A percentile compares a stretch with the other conserved stretches of the same genome.
Evolutionary conservation across 768 basidiomycete species (phyloP).

Genomic region (Trametes maxima): DNA sequence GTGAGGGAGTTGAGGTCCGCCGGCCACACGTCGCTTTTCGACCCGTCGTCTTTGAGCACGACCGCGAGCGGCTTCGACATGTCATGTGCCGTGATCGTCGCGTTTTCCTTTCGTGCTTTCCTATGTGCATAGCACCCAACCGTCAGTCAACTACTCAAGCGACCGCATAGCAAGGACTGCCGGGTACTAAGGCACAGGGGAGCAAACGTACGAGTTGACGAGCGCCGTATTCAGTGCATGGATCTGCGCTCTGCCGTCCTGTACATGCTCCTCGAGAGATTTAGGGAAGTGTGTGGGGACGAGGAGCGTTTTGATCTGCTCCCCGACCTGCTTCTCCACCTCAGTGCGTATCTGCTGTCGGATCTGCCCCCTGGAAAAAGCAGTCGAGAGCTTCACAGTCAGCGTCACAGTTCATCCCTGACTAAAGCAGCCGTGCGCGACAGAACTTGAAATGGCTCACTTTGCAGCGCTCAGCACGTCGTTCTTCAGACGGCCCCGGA

Average conservation of each 20-base stretch:
- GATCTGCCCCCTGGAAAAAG: constrained; percentile 27
- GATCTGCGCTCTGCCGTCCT: constrained; percentile 47
- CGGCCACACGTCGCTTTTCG: constrained; percentile 50
- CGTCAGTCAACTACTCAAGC: neutral
- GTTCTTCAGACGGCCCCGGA: neutral
- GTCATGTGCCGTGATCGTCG: constrained; percentile 38
- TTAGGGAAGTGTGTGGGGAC: constrained; percentile 47
- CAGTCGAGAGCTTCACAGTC: no score
- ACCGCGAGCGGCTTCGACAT: constrained; percentile 47
- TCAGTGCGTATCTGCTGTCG: constrained; percentile 44
- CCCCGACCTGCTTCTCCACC: constrained; percentile 45
- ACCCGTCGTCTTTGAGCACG: constrained; percentile 53
- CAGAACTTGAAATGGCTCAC: no score
- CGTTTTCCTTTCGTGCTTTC: constrained; percentile 52
- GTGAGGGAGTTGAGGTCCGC: constrained; percentile 52
- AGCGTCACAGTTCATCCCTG: no score
- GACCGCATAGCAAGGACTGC: no score
- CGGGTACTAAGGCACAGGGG: no score
- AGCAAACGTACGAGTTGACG: constrained; percentile 52
- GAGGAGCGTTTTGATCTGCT: constrained; percentile 53
- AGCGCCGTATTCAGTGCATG: constrained; percentile 47
- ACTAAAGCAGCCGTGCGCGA: no score
- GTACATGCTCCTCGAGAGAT: constrained; percentile 46
- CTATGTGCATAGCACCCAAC: constrained; percentile 33
- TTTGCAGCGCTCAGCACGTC: neutral